Evolutionary conservation across 495 filamentous ascomycete genomes (phyloP).

Genomic region (Bacidia gigantensis): DNA sequence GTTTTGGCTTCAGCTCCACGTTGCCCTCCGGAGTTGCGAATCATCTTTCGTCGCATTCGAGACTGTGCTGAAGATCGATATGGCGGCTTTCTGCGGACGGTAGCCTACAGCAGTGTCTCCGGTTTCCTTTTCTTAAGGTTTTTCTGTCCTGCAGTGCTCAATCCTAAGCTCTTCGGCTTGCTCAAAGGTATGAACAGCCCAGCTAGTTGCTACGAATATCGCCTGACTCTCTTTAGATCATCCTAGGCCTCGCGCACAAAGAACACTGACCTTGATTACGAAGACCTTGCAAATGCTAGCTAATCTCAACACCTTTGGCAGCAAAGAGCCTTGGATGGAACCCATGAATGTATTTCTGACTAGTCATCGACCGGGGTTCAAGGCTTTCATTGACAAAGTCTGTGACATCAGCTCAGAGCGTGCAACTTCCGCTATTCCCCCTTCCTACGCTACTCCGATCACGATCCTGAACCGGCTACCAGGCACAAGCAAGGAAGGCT

Average conservation of each 20-base stretch:
- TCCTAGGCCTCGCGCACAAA: constrained; percentile 71
- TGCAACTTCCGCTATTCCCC: constrained; percentile 50
- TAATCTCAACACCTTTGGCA: constrained; percentile 85
- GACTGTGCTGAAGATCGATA: constrained; percentile 94
- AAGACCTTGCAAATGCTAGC: constrained; percentile 93
- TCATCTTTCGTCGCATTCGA: constrained; percentile 82
- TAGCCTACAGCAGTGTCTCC: constrained; percentile 89
- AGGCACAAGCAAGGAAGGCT: constrained; percentile 74
- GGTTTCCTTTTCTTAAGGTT: constrained; percentile 94
- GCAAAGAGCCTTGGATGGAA: constrained; percentile 98
- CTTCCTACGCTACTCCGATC: constrained; percentile 84
- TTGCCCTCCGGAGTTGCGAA: constrained; percentile 72
- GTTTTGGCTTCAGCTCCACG: constrained; percentile 58
- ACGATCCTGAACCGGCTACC: constrained; percentile 79
- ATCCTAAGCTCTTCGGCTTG: constrained; percentile 90
- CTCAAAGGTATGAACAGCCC: constrained; percentile 46
- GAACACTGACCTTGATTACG: constrained; percentile 83
- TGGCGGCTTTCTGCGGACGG: constrained; percentile 86
- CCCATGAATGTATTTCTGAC: constrained; percentile 69
- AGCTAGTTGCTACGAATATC: neutral
- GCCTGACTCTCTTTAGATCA: constrained; percentile 45
- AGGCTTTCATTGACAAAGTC: constrained; percentile 72
- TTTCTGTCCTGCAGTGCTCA: constrained; percentile 90
- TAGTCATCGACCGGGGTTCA: constrained; percentile 50
- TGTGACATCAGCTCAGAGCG: constrained; percentile 68